Conservation (phyloP, 805 yeast genomes). For the Suhomyces pyralidae region DNA sequence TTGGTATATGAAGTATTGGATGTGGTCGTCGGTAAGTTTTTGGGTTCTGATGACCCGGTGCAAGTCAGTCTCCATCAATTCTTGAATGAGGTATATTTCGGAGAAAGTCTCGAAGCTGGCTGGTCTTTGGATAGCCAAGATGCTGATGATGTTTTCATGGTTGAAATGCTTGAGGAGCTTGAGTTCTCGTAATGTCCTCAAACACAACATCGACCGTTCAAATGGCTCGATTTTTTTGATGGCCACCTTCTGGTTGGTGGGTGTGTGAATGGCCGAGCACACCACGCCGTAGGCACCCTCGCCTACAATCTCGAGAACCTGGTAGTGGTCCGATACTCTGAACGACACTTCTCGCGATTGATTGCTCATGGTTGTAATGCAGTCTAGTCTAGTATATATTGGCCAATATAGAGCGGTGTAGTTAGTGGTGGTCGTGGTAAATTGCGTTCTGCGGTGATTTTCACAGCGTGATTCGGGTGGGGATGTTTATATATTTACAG, state of each 20-base stretch:
- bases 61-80: slow-evolving; percentile 83
- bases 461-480: not conserved
- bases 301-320: slow-evolving; percentile 80
- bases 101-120: slow-evolving; percentile 67
- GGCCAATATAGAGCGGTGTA: too few species aligned
- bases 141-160: slow-evolving; percentile 89
- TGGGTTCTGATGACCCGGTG: slow-evolving; percentile 82
- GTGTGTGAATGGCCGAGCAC: slow-evolving; percentile 82
- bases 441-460: not conserved
- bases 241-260: slow-evolving; percentile 87
- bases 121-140: slow-evolving; percentile 88
- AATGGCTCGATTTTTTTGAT: slow-evolving; percentile 93
- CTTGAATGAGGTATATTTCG: slow-evolving; percentile 87
- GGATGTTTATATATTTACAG: not conserved
- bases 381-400: not conserved
- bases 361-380: not conserved
- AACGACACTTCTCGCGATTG: slow-evolving; percentile 47
- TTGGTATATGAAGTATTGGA: slow-evolving; percentile 91
- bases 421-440: not conserved
- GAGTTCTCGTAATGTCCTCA: slow-evolving; percentile 85
- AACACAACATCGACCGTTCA: slow-evolving; percentile 81
- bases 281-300: slow-evolving; percentile 97
- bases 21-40: slow-evolving; percentile 83
- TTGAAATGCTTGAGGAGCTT: slow-evolving; percentile 85
- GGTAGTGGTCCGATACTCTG: slow-evolving; percentile 84